Evolutionary conservation across 1,284 basidiomycete species (phyloP), one percentile per base, ranked within the genome.

Genomic region (Pseudozyma sp.): DNA sequence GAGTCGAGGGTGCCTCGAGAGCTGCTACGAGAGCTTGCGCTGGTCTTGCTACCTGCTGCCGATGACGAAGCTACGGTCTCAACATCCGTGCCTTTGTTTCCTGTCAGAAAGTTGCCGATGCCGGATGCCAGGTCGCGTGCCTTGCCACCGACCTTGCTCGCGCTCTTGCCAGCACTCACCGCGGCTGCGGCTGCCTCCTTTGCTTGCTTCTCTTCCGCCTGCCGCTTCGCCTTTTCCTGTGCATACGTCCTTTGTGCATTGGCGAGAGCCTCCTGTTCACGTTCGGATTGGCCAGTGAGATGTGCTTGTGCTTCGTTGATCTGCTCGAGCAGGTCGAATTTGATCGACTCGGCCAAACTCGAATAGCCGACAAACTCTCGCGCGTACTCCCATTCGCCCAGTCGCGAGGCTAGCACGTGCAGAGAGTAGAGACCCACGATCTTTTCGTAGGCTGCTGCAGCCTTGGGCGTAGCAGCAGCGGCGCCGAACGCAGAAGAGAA

Each of bases 311-410:
- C 56, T 11, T 63, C 62, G 30, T 67, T 67, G 57, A 80, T 67
- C 53, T 77, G 72, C 29, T 57, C 66, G 35, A 77, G 57, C 33
- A 78, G 43, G 2, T 49, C 61, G 30, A 75, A 72, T 47, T 67
- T 60, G 47, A 56, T 46, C 44, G 54, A 54, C n/a, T 77, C 72
- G 10, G 69, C 51, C 52, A 81, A 52, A 40, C 65, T 65, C 44
- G 68, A 70, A 53, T 81, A 78, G 29, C 71, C 75, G 4, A 79
- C 69, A 42, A 79, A 74, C 19, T 77, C 70, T 5, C 65, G 62
- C 3, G 79, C 79, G 31, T 79, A 78, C 35, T 79, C 72, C 79
- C 79, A 81, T n/a, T 81, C 77, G 47, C 56, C 69, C 7, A 68
- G 47, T 8, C 73, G 62, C 17, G 65, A 49, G 11, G 72, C 79